Evolutionary conservation across 352 stramenopile species (phyloP).

Genomic region (Pythium plurisporium): DNA sequence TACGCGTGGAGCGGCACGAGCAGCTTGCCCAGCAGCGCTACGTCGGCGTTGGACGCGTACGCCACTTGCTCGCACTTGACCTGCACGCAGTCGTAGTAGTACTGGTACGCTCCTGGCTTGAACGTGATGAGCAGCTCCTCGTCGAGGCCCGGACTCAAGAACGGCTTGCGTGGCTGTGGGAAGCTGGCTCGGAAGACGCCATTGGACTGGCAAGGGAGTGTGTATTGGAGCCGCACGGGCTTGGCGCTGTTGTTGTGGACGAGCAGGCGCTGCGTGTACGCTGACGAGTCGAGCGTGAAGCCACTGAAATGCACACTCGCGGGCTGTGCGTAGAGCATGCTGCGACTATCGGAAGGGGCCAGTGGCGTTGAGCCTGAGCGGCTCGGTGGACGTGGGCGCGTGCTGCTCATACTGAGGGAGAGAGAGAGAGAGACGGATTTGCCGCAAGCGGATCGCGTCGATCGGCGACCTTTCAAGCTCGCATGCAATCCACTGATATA

Average conservation of each 20-base stretch:
- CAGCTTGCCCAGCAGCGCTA: conserved; percentile 32
- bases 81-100: conserved; percentile 88
- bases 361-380: background rate
- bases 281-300: conserved; percentile 51
- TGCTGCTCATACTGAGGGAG: too few relatives aligned
- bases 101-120: conserved; percentile 65
- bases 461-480: too few relatives aligned
- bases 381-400: background rate
- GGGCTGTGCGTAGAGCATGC: conserved; percentile 46
- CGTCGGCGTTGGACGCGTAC: conserved; percentile 52
- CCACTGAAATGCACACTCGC: conserved; percentile 86
- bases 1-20: conserved; percentile 86
- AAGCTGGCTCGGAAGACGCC: conserved; percentile 54
- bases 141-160: conserved; percentile 66
- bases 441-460: too few relatives aligned
- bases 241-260: conserved; percentile 78
- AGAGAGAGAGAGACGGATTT: too few relatives aligned
- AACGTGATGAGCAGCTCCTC: conserved; percentile 82
- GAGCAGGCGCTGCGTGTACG: conserved; percentile 53
- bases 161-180: conserved; percentile 42
- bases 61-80: conserved; percentile 69
- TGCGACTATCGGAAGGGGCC: too few relatives aligned
- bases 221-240: conserved; percentile 66
- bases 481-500: too few relatives aligned
- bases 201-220: conserved; percentile 31